These are phyloP conservation scores for Neonectria ditissima DNA, from an alignment of 2,329 filamentous ascomycete species.

Conservation along the genomic window DNA sequence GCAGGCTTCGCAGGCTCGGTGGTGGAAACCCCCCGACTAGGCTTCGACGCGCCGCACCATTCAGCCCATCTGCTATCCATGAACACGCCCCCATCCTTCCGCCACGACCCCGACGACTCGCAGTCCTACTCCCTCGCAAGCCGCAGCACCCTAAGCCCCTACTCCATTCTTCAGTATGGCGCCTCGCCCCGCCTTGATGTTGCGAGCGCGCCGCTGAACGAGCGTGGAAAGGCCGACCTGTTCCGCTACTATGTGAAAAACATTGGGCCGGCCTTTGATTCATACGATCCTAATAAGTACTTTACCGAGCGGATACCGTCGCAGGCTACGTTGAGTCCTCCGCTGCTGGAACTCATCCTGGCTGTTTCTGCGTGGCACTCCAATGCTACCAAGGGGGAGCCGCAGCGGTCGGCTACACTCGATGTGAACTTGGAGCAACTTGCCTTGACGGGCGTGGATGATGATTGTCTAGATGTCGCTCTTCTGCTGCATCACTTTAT, in stretches of 20 bases:
- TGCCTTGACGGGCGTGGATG: constrained; percentile 21
- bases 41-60: not conserved
- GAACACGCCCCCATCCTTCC: constrained; percentile 1
- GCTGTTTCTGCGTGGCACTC: constrained; percentile 26
- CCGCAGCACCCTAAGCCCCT: constrained; percentile 19
- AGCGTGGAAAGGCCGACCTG: constrained; percentile 23
- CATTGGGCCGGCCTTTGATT: constrained; percentile 34
- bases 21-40: not conserved
- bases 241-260: constrained; percentile 32
- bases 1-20: not conserved
- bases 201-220: constrained; percentile 20
- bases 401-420: constrained; percentile 7
- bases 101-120: not conserved
- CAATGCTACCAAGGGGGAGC: constrained; percentile 12
- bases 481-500: constrained; percentile 23
- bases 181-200: constrained; percentile 7
- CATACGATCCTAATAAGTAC: constrained; percentile 31
- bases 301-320: constrained; percentile 27
- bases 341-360: constrained; percentile 28
- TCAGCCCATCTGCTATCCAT: constrained; percentile 9
- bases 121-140: constrained; percentile 10
- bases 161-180: constrained; percentile 7
- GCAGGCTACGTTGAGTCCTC: constrained; percentile 21
- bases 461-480: constrained; percentile 22
- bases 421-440: constrained; percentile 21